phyloP scores from a whole-genome alignment of 768 basidiomycete genomes.

The Suillus subalutaceus region DNA sequence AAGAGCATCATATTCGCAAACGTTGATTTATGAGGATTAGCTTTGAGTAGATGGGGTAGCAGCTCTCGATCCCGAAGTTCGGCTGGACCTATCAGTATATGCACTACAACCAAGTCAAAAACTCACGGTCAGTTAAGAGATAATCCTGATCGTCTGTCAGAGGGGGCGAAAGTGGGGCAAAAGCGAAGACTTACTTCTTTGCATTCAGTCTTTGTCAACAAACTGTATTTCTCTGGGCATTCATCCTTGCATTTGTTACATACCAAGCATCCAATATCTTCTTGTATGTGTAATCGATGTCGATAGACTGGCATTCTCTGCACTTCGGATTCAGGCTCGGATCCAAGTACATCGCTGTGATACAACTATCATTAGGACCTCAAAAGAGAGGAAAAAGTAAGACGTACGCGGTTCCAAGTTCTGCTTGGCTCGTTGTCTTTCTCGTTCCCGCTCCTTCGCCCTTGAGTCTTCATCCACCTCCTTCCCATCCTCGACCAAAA shows the following conservation, averaged over 20 bases:
- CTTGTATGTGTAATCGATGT: conserved; percentile 82
- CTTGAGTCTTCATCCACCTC: conserved; percentile 76
- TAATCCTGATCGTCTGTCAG: conserved; percentile 66
- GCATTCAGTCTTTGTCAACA: conserved; percentile 98
- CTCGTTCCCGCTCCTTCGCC: conserved; percentile 79
- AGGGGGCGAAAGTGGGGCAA: conserved; percentile 1
- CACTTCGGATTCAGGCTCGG: conserved; percentile 80
- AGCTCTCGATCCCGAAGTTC: conserved; percentile 91
- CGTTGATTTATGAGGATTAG: conserved; percentile 93
- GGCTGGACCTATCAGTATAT: conserved; percentile 47
- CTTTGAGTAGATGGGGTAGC: conserved; percentile 91
- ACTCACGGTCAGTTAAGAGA: conserved; percentile 87
- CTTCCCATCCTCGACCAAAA: conserved; percentile 87
- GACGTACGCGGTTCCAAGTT: conserved; percentile 73
- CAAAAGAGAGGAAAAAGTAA: conserved; percentile 7
- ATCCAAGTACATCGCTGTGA: conserved; percentile 78
- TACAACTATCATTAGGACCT: conserved; percentile 8
- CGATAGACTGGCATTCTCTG: conserved; percentile 80
- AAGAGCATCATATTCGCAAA: conserved; percentile 99
- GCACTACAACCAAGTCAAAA: background rate
- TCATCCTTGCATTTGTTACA: conserved; percentile 92
- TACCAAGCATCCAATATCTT: conserved; percentile 80
- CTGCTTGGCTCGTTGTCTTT: conserved; percentile 75
- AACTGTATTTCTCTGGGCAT: conserved; percentile 88
- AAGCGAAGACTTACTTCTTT: conserved; percentile 66